A percentile compares a stretch with the other conserved stretches of the same genome.
phyloP scores from a whole-genome alignment of 176 grass and related monocot genomes.

The Melocanna baccifera region DNA sequence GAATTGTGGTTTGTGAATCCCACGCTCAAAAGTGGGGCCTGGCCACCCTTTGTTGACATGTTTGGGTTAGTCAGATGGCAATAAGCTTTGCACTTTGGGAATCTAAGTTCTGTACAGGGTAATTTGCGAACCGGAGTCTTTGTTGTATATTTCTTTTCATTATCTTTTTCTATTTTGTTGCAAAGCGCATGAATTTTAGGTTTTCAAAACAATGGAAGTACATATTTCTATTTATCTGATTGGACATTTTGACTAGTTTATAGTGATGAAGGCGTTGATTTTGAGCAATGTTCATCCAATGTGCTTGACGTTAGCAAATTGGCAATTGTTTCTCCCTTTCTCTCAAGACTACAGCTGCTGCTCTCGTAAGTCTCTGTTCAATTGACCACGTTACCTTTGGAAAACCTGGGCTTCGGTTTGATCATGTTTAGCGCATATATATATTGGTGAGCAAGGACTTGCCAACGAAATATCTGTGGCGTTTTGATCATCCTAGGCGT shows the following conservation, averaged over 20 bases:
- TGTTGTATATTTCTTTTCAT: slow-evolving; percentile 42
- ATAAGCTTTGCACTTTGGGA: slow-evolving; percentile 42
- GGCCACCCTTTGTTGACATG: not conserved
- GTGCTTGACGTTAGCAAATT: not conserved
- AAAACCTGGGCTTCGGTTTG: not conserved
- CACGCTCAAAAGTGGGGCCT: not conserved
- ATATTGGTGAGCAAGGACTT: too few species aligned
- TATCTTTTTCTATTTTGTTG: not conserved
- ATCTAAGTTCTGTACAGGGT: slow-evolving; percentile 49
- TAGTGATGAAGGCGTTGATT: slow-evolving; percentile 1
- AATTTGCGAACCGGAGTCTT: slow-evolving; percentile 33
- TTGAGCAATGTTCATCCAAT: not conserved
- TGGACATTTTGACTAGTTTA: slow-evolving; percentile 20
- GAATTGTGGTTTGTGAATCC: slow-evolving; percentile 36
- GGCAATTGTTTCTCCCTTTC: not conserved
- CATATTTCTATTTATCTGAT: slow-evolving; percentile 21
- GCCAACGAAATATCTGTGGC: too few species aligned
- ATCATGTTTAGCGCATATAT: too few species aligned
- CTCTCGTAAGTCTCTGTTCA: not conserved
- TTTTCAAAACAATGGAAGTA: slow-evolving; percentile 18
- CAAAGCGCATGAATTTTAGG: slow-evolving; percentile 29
- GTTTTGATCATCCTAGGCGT: too few species aligned
- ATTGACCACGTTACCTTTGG: not conserved
- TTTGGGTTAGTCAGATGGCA: slow-evolving; percentile 31
- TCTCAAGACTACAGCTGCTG: not conserved